Percentiles rank a stretch among this genome's conserved stretches.
These are phyloP conservation scores for Trichoderma arundinaceum DNA, from an alignment of 2,329 filamentous ascomycete species.

Conservation along the genomic window DNA sequence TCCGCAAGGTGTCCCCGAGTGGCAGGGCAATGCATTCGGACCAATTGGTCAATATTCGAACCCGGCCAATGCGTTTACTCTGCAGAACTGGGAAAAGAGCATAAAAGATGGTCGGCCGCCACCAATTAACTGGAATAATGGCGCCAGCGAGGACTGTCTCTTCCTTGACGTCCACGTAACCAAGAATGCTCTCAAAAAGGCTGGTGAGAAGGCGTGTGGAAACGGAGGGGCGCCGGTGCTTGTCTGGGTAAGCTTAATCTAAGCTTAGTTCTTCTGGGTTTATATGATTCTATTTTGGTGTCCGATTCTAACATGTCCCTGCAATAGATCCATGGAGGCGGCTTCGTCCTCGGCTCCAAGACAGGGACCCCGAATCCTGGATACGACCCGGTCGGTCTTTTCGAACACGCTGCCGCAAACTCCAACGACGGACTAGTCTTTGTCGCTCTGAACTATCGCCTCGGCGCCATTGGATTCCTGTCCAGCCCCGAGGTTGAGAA, in stretches of 20 bases:
- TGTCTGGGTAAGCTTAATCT: constrained; percentile 6
- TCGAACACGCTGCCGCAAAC: constrained; percentile 8
- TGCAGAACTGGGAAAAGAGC: background rate
- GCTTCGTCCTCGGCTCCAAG: background rate
- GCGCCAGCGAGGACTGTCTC: background rate
- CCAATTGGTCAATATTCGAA: background rate
- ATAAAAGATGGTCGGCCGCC: background rate
- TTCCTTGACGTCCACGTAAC: constrained; percentile 15
- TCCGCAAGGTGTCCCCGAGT: background rate
- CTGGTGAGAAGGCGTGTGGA: background rate
- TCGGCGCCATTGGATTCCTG: constrained; percentile 47
- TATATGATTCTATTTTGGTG: background rate
- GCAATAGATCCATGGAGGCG: background rate
- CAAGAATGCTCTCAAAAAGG: background rate
- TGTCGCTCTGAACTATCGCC: background rate
- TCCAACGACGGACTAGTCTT: background rate
- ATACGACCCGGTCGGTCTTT: constrained; percentile 7
- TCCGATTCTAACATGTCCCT: background rate
- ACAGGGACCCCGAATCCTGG: background rate
- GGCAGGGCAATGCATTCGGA: background rate
- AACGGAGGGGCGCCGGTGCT: background rate
- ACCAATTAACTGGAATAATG: background rate
- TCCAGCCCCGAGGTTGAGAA: constrained; percentile 43
- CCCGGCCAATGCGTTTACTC: background rate
- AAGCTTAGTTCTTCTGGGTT: too few relatives aligned